Evolutionary conservation across 2,329 filamentous ascomycete species (phyloP).

Genomic region (Passalora sequoiae): DNA sequence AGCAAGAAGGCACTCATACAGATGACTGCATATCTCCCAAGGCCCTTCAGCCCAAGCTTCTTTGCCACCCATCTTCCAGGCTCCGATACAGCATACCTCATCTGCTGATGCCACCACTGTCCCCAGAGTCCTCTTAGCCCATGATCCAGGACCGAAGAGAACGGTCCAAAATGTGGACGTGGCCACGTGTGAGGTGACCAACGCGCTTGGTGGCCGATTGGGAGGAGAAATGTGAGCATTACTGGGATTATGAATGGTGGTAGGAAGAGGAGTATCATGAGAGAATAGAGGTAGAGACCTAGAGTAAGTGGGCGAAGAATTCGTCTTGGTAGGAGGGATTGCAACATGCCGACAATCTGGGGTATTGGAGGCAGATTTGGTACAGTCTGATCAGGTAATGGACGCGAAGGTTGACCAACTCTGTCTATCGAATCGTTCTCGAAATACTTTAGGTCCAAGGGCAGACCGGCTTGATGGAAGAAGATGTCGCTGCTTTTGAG

Average conservation of each 20-base stretch:
- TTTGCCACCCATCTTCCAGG: constrained; percentile 25
- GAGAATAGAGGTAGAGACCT: constrained; percentile 25
- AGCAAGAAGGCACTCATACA: constrained; percentile 25
- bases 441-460: too few species aligned
- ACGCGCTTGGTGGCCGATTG: constrained; percentile 12
- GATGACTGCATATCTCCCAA: constrained; percentile 23
- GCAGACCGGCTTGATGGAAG: constrained; percentile 16
- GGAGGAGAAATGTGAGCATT: constrained; percentile 16
- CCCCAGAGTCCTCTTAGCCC: constrained; percentile 31
- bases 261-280: constrained; percentile 27
- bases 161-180: constrained; percentile 27
- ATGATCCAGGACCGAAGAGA: constrained; percentile 14
- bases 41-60: constrained; percentile 14
- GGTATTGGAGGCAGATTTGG: too few species aligned
- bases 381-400: too few species aligned
- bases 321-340: constrained; percentile 10
- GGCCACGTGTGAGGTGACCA: constrained; percentile 30
- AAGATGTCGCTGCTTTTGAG: constrained; percentile 21
- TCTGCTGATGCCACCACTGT: constrained; percentile 32
- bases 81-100: constrained; percentile 25
- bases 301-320: constrained; percentile 23
- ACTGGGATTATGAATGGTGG: constrained; percentile 22
- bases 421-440: too few species aligned
- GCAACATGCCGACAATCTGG: constrained; percentile 7
- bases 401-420: background rate